A percentile compares a stretch with the other conserved stretches of the same genome.
phyloP scores from a whole-genome alignment of 129 eudicot species.

The Daucus carota region DH1_v3.0 NC_030385.2:45099501-45100000 shows the following conservation, averaged over 20 bases:
- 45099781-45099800: constrained; percentile 75
- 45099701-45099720: constrained; percentile 15
- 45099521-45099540: constrained; percentile 62
- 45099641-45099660: constrained; percentile 28
- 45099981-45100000: constrained; percentile 33
- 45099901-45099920: constrained; percentile 31
- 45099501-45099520: constrained; percentile 32
- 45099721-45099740: constrained; percentile 35
- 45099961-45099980: constrained; percentile 47
- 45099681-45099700: constrained; percentile 35
- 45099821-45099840: constrained; percentile 49
- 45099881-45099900: constrained; percentile 40
- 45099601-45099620: constrained; percentile 17
- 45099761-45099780: constrained; percentile 71
- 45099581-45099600: constrained; percentile 21
- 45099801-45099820: constrained; percentile 66
- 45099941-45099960: constrained; percentile 45
- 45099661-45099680: constrained; percentile 51
- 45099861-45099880: constrained; percentile 50
- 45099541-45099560: constrained; percentile 40
- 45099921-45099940: constrained; percentile 33
- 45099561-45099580: constrained; percentile 31
- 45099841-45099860: constrained; percentile 44
- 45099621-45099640: constrained; percentile 21
- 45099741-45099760: constrained; percentile 62